Evolutionary conservation across 202 grass and related monocot genomes (phyloP).

Genomic region (Cymbopogon flexuosus): DNA sequence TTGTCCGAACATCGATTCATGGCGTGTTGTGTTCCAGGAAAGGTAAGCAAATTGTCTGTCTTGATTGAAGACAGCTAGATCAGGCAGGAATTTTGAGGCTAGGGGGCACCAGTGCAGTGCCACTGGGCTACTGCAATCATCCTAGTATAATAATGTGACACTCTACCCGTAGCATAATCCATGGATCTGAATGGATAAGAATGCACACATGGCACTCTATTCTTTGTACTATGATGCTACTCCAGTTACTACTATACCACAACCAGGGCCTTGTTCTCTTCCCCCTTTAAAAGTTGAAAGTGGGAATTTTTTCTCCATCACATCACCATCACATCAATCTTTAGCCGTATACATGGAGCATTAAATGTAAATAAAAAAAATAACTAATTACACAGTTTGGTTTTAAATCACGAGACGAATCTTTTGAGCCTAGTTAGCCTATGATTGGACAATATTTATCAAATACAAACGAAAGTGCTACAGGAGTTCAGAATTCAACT

Average conservation of each 20-base stretch:
- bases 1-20: neutral
- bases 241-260: neutral
- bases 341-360: too few species aligned
- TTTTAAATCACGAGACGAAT: too few species aligned
- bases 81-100: neutral
- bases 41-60: neutral
- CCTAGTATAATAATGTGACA: neutral
- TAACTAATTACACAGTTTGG: too few species aligned
- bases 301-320: too few species aligned
- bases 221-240: neutral
- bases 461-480: too few species aligned
- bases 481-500: too few species aligned
- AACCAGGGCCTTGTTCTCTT: too few species aligned
- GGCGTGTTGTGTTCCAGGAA: neutral
- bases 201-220: neutral
- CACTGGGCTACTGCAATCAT: neutral
- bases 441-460: too few species aligned
- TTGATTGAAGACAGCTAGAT: neutral
- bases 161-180: neutral
- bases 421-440: too few species aligned
- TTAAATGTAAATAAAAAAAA: too few species aligned
- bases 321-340: too few species aligned
- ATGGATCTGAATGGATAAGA: slow-evolving; percentile 4
- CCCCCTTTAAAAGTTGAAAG: too few species aligned
- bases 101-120: neutral